Evolutionary conservation across 495 filamentous ascomycete genomes (phyloP).

Genomic region (Tricharina praecox): DNA sequence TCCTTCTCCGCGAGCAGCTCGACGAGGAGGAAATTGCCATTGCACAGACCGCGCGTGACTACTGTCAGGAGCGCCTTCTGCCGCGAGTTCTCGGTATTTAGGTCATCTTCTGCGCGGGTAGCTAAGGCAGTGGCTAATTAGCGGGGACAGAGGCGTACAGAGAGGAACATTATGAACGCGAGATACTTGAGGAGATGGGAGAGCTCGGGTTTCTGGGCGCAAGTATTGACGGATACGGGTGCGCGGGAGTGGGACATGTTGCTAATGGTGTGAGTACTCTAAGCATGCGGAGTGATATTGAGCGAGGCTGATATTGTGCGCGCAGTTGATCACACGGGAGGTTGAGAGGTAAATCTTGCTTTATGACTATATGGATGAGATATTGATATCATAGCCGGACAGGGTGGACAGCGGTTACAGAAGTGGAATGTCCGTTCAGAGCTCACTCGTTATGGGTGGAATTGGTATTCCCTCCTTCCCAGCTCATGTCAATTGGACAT

Average conservation of each 20-base stretch:
- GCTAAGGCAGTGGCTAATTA: not conserved
- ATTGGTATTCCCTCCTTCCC: slow-evolving; percentile 35
- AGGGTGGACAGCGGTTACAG: slow-evolving; percentile 88
- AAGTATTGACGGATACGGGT: slow-evolving; percentile 81
- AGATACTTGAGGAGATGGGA: slow-evolving; percentile 89
- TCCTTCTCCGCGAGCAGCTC: slow-evolving; percentile 51
- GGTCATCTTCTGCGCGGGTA: slow-evolving; percentile 8
- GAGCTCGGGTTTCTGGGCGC: slow-evolving; percentile 81
- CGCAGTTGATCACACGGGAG: slow-evolving; percentile 67
- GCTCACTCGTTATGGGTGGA: slow-evolving; percentile 87
- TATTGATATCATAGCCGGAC: not conserved
- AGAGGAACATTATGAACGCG: slow-evolving; percentile 76
- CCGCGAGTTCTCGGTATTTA: slow-evolving; percentile 73
- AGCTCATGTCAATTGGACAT: too few species aligned
- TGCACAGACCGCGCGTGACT: slow-evolving; percentile 70
- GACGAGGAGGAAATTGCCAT: slow-evolving; percentile 85
- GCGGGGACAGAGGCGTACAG: slow-evolving; percentile 73
- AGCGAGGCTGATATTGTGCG: too few species aligned
- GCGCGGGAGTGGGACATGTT: slow-evolving; percentile 83
- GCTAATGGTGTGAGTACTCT: slow-evolving; percentile 44
- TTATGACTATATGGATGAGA: not conserved
- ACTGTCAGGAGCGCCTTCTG: slow-evolving; percentile 76
- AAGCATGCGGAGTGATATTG: too few species aligned
- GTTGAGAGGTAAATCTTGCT: slow-evolving; percentile 44
- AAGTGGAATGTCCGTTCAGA: slow-evolving; percentile 91